phyloP scores from a whole-genome alignment of 345 rosid species.

The Euphorbia pulcherrima region DNA sequence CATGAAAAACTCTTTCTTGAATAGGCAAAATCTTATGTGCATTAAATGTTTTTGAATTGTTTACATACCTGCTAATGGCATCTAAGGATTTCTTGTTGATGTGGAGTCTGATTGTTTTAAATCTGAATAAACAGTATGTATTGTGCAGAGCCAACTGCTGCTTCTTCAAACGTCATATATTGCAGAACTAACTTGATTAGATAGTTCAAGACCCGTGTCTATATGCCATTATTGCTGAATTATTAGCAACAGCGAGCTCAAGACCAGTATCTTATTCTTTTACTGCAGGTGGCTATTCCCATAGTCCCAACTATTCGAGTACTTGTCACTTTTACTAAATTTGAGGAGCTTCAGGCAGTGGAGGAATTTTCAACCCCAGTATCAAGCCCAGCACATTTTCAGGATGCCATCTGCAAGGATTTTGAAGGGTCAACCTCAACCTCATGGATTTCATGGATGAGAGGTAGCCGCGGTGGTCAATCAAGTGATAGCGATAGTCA shows the following conservation, averaged over 20 bases:
- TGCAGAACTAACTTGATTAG: background rate
- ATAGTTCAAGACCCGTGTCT: background rate
- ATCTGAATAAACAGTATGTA: background rate
- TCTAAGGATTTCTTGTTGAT: background rate
- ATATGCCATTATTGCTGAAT: background rate
- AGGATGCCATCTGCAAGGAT: slow-evolving; percentile 76
- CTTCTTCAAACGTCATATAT: no score
- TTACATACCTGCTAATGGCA: background rate
- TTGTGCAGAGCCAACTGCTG: background rate
- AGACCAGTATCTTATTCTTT: background rate
- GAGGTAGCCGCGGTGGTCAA: slow-evolving; percentile 71
- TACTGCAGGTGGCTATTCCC: slow-evolving; percentile 84
- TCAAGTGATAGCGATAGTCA: slow-evolving; percentile 70
- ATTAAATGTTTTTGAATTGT: no score
- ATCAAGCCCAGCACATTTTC: slow-evolving; percentile 87
- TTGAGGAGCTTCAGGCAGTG: slow-evolving; percentile 79
- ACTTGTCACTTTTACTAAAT: slow-evolving; percentile 88
- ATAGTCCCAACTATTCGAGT: slow-evolving; percentile 90
- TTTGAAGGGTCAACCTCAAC: slow-evolving; percentile 60
- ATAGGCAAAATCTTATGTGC: no score
- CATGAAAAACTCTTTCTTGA: no score
- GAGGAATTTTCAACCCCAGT: slow-evolving; percentile 88
- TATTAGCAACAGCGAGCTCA: background rate
- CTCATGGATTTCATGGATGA: slow-evolving; percentile 99
- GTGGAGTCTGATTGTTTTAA: background rate